Conservation (phyloP, 2,329 filamentous ascomycete species). For the Corynespora cassiicola region DNA sequence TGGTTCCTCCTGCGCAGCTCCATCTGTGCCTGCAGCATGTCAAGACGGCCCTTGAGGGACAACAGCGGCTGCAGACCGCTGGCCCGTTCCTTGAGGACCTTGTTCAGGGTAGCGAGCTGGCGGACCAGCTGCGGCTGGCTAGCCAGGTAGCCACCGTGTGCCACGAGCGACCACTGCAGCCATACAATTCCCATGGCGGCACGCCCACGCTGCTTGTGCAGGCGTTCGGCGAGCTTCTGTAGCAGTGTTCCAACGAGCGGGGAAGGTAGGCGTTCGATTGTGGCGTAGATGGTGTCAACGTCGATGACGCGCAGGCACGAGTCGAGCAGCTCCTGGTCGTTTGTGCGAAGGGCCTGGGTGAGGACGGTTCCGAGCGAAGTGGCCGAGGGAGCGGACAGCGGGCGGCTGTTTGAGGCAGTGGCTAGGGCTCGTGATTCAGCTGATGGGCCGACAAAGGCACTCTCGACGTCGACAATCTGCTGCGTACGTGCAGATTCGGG, state of each 20-base stretch:
- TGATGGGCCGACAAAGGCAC: conserved; percentile 55
- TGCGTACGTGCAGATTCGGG: conserved; percentile 44
- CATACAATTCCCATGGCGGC: conserved; percentile 91
- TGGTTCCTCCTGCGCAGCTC: conserved; percentile 76
- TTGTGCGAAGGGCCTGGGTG: conserved; percentile 88
- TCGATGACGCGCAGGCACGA: conserved; percentile 87
- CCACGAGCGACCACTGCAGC: conserved; percentile 93
- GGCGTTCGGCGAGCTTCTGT: conserved; percentile 81
- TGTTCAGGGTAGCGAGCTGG: conserved; percentile 78
- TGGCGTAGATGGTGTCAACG: conserved; percentile 78
- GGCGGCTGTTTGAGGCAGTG: conserved; percentile 50
- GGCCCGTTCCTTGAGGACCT: conserved; percentile 86
- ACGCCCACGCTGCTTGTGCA: conserved; percentile 85
- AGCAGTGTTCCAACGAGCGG: conserved; percentile 80
- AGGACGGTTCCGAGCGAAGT: conserved; percentile 92
- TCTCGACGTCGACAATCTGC: conserved; percentile 74
- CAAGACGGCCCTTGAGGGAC: conserved; percentile 90
- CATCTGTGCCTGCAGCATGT: conserved; percentile 92
- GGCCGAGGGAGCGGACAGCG: conserved; percentile 69
- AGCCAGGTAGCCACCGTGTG: conserved; percentile 89
- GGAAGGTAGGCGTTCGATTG: conserved; percentile 89
- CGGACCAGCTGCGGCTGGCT: conserved; percentile 83
- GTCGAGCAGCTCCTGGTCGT: conserved; percentile 88
- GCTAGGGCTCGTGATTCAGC: conserved; percentile 53
- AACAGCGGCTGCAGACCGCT: conserved; percentile 82